Base-by-base conservation (phyloP, 169 alveolate species). In the Plasmodium relictum region DNA sequence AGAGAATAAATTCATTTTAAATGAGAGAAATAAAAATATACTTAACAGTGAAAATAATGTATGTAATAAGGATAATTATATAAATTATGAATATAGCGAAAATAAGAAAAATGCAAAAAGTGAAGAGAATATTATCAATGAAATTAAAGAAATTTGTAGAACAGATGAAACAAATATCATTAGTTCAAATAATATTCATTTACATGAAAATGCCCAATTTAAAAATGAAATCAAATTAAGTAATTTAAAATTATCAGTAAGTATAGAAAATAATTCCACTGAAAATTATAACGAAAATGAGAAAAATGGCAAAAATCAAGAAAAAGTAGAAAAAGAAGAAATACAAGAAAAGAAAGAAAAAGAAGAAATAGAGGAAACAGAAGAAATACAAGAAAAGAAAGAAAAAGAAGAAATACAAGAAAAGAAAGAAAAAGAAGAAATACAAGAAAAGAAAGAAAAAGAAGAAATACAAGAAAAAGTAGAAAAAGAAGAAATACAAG, bases 211-310 rank as follows among this genome's bases (percentile, higher is more conserved):
- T 24, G 62, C n/a, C 14, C 44, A 54, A 24, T 20, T 24, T 39
- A 22, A 44, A n/a, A 69, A 52, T 69, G 45, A 69, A 20, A 56
- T 22, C 45, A 69, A 69, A 69, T 2, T 69, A 56, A 26, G 44
- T 26, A 44, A 24, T 42, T 42, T 41, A 18, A 18, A 44, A 9
- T 44, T 44, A 2, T 37, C 52, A 6, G 20, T 5, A 69, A 16
- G 26, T 14, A 24, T n/a, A 69, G 22, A 71, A 41, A 41, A 16
- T n/a, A 52, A 52, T 20, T 31, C 22, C 2, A 59, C 16, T 10
- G 16, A 22, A 16, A 37, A 14, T 73, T 58, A 16, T 45, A 39
- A 16, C 18, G 14, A 48, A 48, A 31, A 31, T 31, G 39, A 31
- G 3, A 1, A 2, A 31, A 31, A 31, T 31, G 39, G 3, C 6